Percentiles rank a stretch among this genome's conserved stretches.
Conservation (phyloP, 306 rosid genomes). For the Sesbania bispinosa region DNA sequence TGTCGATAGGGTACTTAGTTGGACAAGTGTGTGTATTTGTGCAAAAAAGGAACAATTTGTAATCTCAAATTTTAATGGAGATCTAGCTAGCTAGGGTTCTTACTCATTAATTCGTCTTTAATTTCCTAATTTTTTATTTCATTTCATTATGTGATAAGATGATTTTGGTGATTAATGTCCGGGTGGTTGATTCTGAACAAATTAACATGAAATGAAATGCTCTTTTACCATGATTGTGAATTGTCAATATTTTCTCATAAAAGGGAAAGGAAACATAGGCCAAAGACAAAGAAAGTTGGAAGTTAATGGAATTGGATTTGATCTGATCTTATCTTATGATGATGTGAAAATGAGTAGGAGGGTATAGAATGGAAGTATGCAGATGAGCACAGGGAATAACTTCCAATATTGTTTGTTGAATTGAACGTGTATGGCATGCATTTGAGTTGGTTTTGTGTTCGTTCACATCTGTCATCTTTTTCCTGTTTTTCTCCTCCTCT, state of each 20-base stretch:
- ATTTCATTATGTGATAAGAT: not conserved
- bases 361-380: not conserved
- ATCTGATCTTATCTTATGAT: not conserved
- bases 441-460: slow-evolving; percentile 15
- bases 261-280: not conserved
- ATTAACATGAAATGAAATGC: not conserved
- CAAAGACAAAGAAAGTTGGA: not conserved
- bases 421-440: slow-evolving; percentile 40
- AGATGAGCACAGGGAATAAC: slow-evolving; percentile 24
- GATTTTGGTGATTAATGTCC: slow-evolving; percentile 2
- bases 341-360: not conserved
- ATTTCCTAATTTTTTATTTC: not conserved
- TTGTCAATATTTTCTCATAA: not conserved
- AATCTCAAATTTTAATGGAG: slow-evolving; percentile 26
- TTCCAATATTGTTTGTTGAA: not conserved
- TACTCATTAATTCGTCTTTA: no score
- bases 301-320: not conserved
- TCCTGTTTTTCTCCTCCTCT: slow-evolving; percentile 32
- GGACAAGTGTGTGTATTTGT: not conserved
- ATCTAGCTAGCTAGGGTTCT: slow-evolving; percentile 40
- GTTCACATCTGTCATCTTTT: slow-evolving; percentile 47
- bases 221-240: not conserved
- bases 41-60: not conserved
- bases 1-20: not conserved
- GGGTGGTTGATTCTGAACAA: not conserved